Percentiles rank a stretch among this genome's conserved stretches.
phyloP scores from a whole-genome alignment of 148 eudicot genomes.

The Vaccinium darrowii region DNA sequence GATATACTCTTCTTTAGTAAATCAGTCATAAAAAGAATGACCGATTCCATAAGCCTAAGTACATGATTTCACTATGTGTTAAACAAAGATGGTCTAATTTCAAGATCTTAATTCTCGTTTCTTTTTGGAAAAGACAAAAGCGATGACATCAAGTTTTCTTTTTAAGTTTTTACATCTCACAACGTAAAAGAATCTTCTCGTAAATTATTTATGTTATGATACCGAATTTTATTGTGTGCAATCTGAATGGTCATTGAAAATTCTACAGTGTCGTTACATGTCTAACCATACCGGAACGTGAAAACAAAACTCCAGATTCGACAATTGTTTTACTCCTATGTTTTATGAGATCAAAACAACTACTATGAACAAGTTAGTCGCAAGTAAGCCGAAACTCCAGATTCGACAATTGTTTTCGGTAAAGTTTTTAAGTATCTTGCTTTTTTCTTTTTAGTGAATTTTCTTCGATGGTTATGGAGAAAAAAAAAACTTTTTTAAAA shows the following conservation, averaged over 20 bases:
- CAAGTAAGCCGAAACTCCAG: too few relatives aligned
- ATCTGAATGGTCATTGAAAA: not conserved
- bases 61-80: not conserved
- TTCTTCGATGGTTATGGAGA: not conserved
- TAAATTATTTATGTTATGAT: not conserved
- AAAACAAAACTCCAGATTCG: not conserved
- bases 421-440: too few relatives aligned
- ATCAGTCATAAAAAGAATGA: not conserved
- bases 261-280: not conserved
- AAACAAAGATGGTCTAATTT: not conserved
- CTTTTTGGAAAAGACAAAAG: not conserved
- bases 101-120: not conserved
- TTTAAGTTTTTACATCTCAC: not conserved
- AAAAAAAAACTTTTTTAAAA: not conserved
- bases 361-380: not conserved
- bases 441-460: not conserved
- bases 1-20: not conserved
- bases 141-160: not conserved
- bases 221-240: not conserved
- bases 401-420: too few relatives aligned
- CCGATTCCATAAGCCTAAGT: not conserved
- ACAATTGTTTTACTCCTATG: too few relatives aligned
- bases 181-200: not conserved
- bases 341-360: not conserved
- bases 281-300: not conserved